A percentile compares a stretch with the other conserved stretches of the same genome.
Conservation (phyloP, 768 basidiomycete species). For the Suillus decipiens region DNA sequence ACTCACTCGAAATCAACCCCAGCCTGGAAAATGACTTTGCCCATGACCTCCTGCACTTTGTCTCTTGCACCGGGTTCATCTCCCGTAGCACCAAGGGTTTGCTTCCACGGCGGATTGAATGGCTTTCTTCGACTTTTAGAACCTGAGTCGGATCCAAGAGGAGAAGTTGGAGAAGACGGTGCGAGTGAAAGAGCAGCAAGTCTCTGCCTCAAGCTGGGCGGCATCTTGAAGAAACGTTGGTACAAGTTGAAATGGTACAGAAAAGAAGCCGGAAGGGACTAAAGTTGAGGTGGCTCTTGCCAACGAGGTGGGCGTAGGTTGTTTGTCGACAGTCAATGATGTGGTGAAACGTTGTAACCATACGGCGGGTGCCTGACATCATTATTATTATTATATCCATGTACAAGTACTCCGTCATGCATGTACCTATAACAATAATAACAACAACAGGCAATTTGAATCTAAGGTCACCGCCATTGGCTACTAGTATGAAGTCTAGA, state of each 20-base stretch:
- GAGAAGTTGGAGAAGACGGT: constrained; percentile 48
- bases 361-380: background rate
- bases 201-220: constrained; percentile 62
- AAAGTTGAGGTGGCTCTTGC: background rate
- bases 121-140: constrained; percentile 38
- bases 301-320: constrained; percentile 2
- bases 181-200: constrained; percentile 63
- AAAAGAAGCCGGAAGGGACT: background rate
- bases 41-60: constrained; percentile 64
- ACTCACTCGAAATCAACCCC: constrained; percentile 89
- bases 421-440: background rate
- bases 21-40: constrained; percentile 80
- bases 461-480: background rate
- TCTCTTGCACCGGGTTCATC: constrained; percentile 36
- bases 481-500: too few relatives aligned
- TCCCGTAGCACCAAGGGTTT: constrained; percentile 28
- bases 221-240: constrained; percentile 17
- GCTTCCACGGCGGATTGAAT: constrained; percentile 59
- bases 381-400: constrained; percentile 6
- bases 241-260: constrained; percentile 2
- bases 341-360: constrained; percentile 8
- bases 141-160: constrained; percentile 20
- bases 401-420: background rate
- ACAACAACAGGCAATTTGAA: background rate
- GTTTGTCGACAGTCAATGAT: background rate